These are phyloP conservation scores for Eucalyptus erythrocorys DNA, from an alignment of 345 rosid species.

Conservation along the genomic window DNA sequence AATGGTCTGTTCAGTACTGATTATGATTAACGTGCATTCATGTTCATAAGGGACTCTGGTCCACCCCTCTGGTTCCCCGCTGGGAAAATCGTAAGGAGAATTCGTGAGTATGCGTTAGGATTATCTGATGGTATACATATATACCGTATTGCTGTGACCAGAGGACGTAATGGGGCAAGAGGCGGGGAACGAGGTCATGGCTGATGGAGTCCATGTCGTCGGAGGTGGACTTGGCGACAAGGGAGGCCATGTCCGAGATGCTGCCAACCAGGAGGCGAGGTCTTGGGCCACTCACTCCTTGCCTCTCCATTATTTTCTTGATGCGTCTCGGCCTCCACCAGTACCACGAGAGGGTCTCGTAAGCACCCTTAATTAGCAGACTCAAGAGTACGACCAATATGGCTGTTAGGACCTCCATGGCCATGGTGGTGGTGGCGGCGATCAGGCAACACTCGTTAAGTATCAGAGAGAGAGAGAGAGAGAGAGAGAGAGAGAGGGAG, in stretches of 20 bases:
- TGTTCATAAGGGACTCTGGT: neutral
- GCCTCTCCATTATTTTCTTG: constrained; percentile 56
- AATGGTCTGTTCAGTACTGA: neutral
- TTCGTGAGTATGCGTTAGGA: neutral
- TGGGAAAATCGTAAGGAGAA: neutral
- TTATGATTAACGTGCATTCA: neutral
- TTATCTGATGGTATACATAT: neutral
- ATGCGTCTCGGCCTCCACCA: constrained; percentile 72
- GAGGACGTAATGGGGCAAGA: constrained; percentile 68
- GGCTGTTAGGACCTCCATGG: constrained; percentile 1
- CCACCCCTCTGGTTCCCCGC: neutral
- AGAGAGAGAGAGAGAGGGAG: neutral
- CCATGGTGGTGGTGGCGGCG: neutral
- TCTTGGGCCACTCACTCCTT: constrained; percentile 86
- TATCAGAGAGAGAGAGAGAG: neutral
- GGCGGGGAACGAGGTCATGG: constrained; percentile 72
- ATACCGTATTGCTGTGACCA: constrained; percentile 83
- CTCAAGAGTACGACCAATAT: constrained; percentile 11
- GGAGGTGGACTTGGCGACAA: constrained; percentile 52
- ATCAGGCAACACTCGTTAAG: neutral
- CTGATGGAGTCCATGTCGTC: constrained; percentile 40
- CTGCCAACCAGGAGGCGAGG: constrained; percentile 69
- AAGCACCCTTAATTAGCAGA: constrained; percentile 20
- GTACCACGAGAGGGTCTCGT: constrained; percentile 53
- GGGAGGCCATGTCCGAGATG: constrained; percentile 50